A percentile compares a stretch with the other conserved stretches of the same genome.
Evolutionary conservation across 78 protist genomes (phyloP).

Genomic region (Dictyostelium capitatum): DNA sequence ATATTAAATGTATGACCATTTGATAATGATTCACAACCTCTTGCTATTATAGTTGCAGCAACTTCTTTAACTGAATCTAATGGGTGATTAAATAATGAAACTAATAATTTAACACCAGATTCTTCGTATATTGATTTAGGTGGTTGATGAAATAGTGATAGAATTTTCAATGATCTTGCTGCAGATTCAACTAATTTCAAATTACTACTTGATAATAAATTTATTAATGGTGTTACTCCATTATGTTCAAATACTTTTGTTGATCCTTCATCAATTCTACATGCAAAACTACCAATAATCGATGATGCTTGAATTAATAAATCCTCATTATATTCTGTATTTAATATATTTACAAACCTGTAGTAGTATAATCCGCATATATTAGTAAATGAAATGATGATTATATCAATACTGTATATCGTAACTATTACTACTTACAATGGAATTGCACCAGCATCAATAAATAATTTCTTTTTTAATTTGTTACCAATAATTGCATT

Average conservation of each 20-base stretch:
- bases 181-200: slow-evolving; percentile 61
- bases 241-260: slow-evolving; percentile 1
- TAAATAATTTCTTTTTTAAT: slow-evolving; percentile 37
- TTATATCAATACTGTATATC: background rate
- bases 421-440: slow-evolving; percentile 3
- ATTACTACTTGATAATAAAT: slow-evolving; percentile 48
- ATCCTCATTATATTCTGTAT: slow-evolving; percentile 40
- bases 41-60: slow-evolving; percentile 46
- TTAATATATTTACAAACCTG: slow-evolving; percentile 47
- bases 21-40: slow-evolving; percentile 52
- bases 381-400: background rate
- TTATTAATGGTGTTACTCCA: slow-evolving; percentile 29
- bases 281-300: slow-evolving; percentile 63
- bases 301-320: slow-evolving; percentile 55
- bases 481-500: slow-evolving; percentile 57
- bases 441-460: slow-evolving; percentile 26
- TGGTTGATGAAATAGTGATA: slow-evolving; percentile 30
- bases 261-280: slow-evolving; percentile 60
- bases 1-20: background rate
- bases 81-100: slow-evolving; percentile 46
- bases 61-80: slow-evolving; percentile 49
- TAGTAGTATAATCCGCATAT: too few species aligned
- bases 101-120: slow-evolving; percentile 41
- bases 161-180: slow-evolving; percentile 56
- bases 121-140: slow-evolving; percentile 40